A percentile compares a stretch with the other conserved stretches of the same genome.
Conservation (phyloP, 768 basidiomycete species). For the Tricholoma sp. region DNA sequence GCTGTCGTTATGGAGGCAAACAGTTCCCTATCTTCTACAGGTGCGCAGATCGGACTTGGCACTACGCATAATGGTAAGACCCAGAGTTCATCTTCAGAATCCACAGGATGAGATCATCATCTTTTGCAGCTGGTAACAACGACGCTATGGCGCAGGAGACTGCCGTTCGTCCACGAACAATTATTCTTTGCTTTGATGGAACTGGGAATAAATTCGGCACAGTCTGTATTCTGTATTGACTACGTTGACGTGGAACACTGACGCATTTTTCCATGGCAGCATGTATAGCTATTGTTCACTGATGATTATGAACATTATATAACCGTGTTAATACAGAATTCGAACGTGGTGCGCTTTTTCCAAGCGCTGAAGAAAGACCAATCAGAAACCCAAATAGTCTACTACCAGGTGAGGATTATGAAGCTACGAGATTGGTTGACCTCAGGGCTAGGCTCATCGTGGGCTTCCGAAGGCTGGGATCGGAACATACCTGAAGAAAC, state of each 20-base stretch:
- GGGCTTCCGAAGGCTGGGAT: slow-evolving; percentile 15
- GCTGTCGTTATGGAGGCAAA: too few species aligned
- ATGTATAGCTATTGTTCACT: not conserved
- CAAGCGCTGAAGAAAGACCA: slow-evolving; percentile 13
- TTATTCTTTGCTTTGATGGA: not conserved
- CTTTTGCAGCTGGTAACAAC: too few species aligned
- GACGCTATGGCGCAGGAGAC: too few species aligned
- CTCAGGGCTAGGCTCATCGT: not conserved
- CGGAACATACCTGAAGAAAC: slow-evolving; percentile 19
- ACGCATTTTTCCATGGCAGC: not conserved
- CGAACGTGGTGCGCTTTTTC: slow-evolving; percentile 18
- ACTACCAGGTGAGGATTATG: slow-evolving; percentile 12
- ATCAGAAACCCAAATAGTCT: slow-evolving; percentile 13
- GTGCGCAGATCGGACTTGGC: too few species aligned
- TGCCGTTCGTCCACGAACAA: not conserved
- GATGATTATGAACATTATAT: too few species aligned
- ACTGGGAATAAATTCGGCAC: slow-evolving; percentile 17
- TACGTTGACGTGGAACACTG: not conserved
- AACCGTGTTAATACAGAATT: slow-evolving; percentile 2
- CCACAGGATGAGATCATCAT: too few species aligned
- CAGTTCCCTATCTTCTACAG: too few species aligned
- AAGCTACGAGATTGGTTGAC: not conserved
- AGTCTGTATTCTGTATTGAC: not conserved
- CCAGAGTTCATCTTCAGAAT: too few species aligned
- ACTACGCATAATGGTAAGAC: too few species aligned